Conservation (phyloP, 768 basidiomycete species). For the Clathrus columnatus region DNA sequence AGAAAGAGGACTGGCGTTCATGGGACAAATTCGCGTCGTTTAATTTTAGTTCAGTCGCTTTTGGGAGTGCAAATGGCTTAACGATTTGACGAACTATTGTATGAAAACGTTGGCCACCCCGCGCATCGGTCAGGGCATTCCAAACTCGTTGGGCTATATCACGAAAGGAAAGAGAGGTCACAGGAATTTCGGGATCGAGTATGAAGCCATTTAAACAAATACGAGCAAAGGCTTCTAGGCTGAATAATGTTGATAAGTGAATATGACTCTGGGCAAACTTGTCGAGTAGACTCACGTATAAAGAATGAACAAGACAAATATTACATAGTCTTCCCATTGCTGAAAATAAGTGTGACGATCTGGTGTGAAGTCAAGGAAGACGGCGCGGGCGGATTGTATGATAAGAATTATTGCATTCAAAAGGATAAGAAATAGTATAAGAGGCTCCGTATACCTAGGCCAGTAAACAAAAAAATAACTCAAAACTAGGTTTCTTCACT, state of each 20-base stretch:
- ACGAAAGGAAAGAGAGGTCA: constrained; percentile 15
- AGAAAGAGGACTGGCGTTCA: not conserved
- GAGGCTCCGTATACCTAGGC: constrained; percentile 78
- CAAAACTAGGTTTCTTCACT: constrained; percentile 23
- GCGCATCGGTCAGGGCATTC: not conserved
- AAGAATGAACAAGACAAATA: constrained; percentile 76
- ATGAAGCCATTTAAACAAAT: constrained; percentile 86
- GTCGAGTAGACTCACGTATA: constrained; percentile 70
- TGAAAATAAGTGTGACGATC: constrained; percentile 66
- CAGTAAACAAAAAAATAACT: not conserved
- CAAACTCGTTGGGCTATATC: not conserved
- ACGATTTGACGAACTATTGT: constrained; percentile 5
- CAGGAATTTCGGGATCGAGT: constrained; percentile 68
- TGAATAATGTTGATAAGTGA: constrained; percentile 22
- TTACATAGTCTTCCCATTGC: constrained; percentile 77
- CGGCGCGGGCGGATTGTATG: constrained; percentile 61
- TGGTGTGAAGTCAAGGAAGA: constrained; percentile 31
- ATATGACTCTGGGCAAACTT: not conserved
- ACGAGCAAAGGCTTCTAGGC: constrained; percentile 78
- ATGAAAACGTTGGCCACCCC: constrained; percentile 1
- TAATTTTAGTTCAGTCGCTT: not conserved
- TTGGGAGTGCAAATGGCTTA: constrained; percentile 9
- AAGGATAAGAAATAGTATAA: constrained; percentile 76
- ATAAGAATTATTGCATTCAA: constrained; percentile 75
- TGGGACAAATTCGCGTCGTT: not conserved